A percentile compares a stretch with the other conserved stretches of the same genome.
phyloP scores from a whole-genome alignment of 805 yeast genomes.

The Candida arabinofermentans region DNA sequence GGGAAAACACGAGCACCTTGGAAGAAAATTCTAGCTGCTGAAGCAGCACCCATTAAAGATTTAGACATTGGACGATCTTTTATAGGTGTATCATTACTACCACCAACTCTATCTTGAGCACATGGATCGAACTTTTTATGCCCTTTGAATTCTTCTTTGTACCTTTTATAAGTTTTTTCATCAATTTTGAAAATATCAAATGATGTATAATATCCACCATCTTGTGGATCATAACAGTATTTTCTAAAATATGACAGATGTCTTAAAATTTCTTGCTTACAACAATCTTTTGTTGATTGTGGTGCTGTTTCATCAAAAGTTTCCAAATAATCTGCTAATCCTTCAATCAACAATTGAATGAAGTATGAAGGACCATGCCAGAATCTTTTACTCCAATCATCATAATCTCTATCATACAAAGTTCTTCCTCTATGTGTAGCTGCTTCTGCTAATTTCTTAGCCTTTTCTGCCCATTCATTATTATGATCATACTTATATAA shows the following conservation, averaged over 20 bases:
- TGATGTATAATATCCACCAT: conserved; percentile 55
- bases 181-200: conserved; percentile 56
- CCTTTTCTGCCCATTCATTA: conserved; percentile 44
- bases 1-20: conserved; percentile 59
- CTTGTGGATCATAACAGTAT: conserved; percentile 52
- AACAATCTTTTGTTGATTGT: conserved; percentile 29
- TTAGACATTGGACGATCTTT: conserved; percentile 31
- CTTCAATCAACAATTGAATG: conserved; percentile 61
- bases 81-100: conserved; percentile 30
- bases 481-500: conserved; percentile 49
- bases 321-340: conserved; percentile 60
- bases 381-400: conserved; percentile 45
- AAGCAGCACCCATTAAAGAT: conserved; percentile 55
- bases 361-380: conserved; percentile 69
- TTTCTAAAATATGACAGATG: conserved; percentile 55
- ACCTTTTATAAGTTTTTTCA: conserved; percentile 44
- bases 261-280: conserved; percentile 43
- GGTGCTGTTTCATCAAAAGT: conserved; percentile 40
- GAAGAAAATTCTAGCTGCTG: conserved; percentile 68
- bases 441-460: conserved; percentile 50
- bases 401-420: conserved; percentile 61
- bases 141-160: conserved; percentile 52
- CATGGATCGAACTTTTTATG: conserved; percentile 47
- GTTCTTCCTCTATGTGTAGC: conserved; percentile 53
- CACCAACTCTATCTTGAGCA: conserved; percentile 48